Base-by-base conservation (phyloP, 2,329 filamentous ascomycete species). In the Alternaria dauci region DNA sequence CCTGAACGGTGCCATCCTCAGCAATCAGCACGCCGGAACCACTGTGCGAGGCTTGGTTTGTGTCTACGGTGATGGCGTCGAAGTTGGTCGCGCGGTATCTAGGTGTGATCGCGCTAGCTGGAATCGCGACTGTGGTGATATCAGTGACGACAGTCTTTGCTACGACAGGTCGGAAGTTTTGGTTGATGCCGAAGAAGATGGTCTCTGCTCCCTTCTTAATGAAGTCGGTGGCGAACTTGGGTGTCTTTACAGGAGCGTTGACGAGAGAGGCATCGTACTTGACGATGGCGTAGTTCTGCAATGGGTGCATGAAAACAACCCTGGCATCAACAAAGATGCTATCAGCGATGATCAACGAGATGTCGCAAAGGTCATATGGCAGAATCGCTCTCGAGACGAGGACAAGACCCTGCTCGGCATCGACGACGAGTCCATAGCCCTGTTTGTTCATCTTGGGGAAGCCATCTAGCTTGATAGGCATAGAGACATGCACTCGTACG, bases 181-280 rank as follows among this genome's bases (percentile, higher is more conserved):
- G 90, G 76, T 99, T 99, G 82, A 97, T 96, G n/a, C 95, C 96
- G 65, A 99, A 91, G 80, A 99, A 99, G 68, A 97, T 94, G 0
- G 94, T 97, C 58, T 94, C 91, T 50, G 94, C 92, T 36, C 95
- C 95, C 81, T 98, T 95, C 52, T 93, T 94, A 76, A 98, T 93
- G 70, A 89, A 88, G 57, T 92, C 88, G 6, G 85, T 88, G 72
- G 93, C 93, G 51, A 99, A 85, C 71, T 88, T 91, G 5, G 96
- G 95, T 66, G 91, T 94, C 82, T 94, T 88, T 12, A 99, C 94
- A 0, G 95, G 94, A 2, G 94, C 95, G 73, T 96, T 88, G n/a
- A 98, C 96, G 18, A 99, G 86, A 39, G 87, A 88, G 2, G 95
- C 92, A 76, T 99, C 94, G 77, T 99, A 99, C 80, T 96, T 91